Evolutionary conservation across 805 yeast genomes (phyloP).

Genomic region (Cyberlindnera nakhonratchasimensis): DNA sequence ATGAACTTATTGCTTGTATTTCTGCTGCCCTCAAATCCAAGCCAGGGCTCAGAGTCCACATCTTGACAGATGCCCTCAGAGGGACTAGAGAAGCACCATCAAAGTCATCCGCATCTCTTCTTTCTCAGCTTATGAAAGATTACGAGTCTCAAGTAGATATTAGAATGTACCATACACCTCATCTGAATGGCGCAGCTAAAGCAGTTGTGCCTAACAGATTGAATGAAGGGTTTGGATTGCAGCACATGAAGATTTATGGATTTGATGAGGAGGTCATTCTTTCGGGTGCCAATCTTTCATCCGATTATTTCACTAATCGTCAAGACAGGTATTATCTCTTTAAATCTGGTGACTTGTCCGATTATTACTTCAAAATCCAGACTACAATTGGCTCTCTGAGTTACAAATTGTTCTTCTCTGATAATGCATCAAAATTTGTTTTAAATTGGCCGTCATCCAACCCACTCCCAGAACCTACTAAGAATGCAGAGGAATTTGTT

Average conservation of each 20-base stretch:
- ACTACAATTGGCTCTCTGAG: slow-evolving; percentile 64
- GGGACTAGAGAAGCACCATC: slow-evolving; percentile 92
- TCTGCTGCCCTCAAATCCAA: slow-evolving; percentile 56
- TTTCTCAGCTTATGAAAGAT: slow-evolving; percentile 61
- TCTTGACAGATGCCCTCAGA: slow-evolving; percentile 82
- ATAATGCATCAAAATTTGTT: slow-evolving; percentile 45
- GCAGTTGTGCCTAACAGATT: slow-evolving; percentile 71
- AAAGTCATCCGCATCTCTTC: slow-evolving; percentile 69
- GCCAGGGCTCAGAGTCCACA: slow-evolving; percentile 60
- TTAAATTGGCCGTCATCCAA: slow-evolving; percentile 71
- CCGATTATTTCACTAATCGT: slow-evolving; percentile 89
- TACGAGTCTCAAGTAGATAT: slow-evolving; percentile 72
- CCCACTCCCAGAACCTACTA: slow-evolving; percentile 62
- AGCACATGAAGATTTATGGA: slow-evolving; percentile 97
- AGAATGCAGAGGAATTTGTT: slow-evolving; percentile 48
- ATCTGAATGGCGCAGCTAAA: slow-evolving; percentile 64
- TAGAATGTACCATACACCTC: slow-evolving; percentile 88
- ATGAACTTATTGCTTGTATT: slow-evolving; percentile 66
- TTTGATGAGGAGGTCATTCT: slow-evolving; percentile 86
- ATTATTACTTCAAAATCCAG: slow-evolving; percentile 75
- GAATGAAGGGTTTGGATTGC: slow-evolving; percentile 89
- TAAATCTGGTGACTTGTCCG: slow-evolving; percentile 51
- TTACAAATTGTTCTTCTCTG: slow-evolving; percentile 53
- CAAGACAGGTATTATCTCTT: slow-evolving; percentile 90
- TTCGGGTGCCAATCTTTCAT: slow-evolving; percentile 87